phyloP scores from a whole-genome alignment of 2,329 filamentous ascomycete genomes.

The Nothopassalora personata region DNA sequence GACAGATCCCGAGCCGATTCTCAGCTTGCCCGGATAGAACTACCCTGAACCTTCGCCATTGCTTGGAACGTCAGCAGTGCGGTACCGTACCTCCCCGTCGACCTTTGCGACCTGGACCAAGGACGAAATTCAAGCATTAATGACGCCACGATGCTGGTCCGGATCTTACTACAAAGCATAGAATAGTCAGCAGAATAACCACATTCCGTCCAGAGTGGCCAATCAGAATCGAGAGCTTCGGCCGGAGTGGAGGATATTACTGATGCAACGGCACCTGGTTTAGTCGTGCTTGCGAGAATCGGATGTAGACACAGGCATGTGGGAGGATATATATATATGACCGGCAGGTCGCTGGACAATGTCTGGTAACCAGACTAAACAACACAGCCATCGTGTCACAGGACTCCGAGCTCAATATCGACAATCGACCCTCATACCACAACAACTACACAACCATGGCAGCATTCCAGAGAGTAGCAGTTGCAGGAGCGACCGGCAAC shows the following conservation, averaged over 20 bases:
- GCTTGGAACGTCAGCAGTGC: too few species aligned
- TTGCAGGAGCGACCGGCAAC: constrained; percentile 36
- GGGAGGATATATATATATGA: not conserved
- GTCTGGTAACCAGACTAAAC: not conserved
- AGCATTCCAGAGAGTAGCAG: constrained; percentile 27
- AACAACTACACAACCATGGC: constrained; percentile 3
- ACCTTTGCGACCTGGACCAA: too few species aligned
- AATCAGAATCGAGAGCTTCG: not conserved
- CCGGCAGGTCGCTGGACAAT: not conserved
- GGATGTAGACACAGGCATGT: not conserved
- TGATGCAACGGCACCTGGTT: not conserved
- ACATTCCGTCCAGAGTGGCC: not conserved
- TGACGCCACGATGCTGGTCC: not conserved
- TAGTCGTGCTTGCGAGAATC: not conserved
- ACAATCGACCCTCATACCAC: not conserved
- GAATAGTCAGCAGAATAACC: not conserved
- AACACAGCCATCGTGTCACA: not conserved
- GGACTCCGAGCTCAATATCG: not conserved
- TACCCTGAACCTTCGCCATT: too few species aligned
- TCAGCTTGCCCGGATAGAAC: too few species aligned
- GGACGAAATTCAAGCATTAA: not conserved
- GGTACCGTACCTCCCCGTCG: too few species aligned
- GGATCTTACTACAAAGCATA: not conserved
- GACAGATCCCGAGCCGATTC: too few species aligned
- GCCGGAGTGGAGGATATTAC: not conserved